Percentiles rank a stretch among this genome's conserved stretches.
Conservation (phyloP, 441 rosid species). For the Bocquillonia castaneifolia region DNA sequence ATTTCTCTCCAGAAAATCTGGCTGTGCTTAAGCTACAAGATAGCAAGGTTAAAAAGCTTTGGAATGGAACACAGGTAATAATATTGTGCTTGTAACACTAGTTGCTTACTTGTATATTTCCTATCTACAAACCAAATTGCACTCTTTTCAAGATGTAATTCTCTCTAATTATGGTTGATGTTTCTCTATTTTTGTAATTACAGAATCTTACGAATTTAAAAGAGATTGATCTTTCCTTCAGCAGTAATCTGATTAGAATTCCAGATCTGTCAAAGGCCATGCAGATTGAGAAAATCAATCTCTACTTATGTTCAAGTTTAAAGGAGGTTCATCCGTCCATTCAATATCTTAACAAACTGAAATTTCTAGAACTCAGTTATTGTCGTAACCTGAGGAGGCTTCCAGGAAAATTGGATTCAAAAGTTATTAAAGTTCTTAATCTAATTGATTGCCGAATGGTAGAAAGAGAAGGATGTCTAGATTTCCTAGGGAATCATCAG, state of each 20-base stretch:
- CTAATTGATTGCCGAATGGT: too few relatives aligned
- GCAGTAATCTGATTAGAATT: background rate
- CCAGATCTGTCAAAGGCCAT: background rate
- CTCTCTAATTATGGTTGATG: too few relatives aligned
- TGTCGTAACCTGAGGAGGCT: conserved; percentile 4
- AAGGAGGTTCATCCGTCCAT: conserved; percentile 12
- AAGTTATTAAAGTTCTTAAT: too few relatives aligned
- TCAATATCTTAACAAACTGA: conserved; percentile 1
- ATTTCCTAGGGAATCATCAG: too few relatives aligned
- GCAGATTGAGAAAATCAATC: conserved; percentile 1
- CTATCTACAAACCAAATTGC: too few relatives aligned
- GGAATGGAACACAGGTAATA: conserved; percentile 11
- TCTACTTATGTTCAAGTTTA: conserved; percentile 22
- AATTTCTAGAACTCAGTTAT: background rate
- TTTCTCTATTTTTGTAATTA: background rate
- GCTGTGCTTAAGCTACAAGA: background rate
- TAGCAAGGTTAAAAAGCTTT: conserved; percentile 10
- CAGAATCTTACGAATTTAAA: background rate
- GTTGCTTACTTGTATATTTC: background rate
- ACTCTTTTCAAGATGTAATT: too few relatives aligned
- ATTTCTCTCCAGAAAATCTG: background rate
- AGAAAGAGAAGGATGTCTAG: too few relatives aligned
- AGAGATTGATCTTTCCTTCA: background rate
- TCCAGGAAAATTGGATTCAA: background rate
- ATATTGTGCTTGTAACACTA: too few relatives aligned